phyloP scores from a whole-genome alignment of 257 asterid species.

The Nicotiana sylvestris region DNA sequence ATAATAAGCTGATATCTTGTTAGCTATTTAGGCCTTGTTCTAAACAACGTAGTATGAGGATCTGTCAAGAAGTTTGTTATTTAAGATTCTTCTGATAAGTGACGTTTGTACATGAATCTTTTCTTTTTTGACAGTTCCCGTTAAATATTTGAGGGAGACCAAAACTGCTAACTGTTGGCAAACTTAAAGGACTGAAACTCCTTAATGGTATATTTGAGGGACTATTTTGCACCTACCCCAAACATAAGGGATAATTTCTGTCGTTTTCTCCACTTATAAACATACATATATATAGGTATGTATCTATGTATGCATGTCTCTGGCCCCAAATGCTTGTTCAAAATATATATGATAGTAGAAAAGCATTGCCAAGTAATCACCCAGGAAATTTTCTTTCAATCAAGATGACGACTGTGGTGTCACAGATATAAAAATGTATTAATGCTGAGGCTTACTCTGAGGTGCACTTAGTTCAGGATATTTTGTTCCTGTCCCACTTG shows the following conservation, averaged over 20 bases:
- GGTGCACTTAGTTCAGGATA: neutral
- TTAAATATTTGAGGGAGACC: too few species aligned
- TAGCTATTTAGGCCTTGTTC: neutral
- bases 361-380: neutral
- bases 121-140: too few species aligned
- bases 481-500: neutral
- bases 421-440: neutral
- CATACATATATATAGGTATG: neutral
- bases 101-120: too few species aligned
- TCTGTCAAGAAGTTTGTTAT: neutral
- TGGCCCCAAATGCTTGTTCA: constrained; percentile 1
- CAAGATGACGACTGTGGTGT: neutral
- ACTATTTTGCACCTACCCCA: too few species aligned
- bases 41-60: neutral
- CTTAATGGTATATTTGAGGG: too few species aligned
- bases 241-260: too few species aligned
- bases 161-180: too few species aligned
- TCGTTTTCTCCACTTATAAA: too few species aligned
- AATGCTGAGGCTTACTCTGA: neutral
- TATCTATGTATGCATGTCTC: neutral
- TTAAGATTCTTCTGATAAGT: too few species aligned
- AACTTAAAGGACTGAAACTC: too few species aligned
- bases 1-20: neutral
- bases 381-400: neutral
- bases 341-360: neutral